phyloP scores from a whole-genome alignment of 2,329 filamentous ascomycete genomes.

The Pezicula radicicola region DNA sequence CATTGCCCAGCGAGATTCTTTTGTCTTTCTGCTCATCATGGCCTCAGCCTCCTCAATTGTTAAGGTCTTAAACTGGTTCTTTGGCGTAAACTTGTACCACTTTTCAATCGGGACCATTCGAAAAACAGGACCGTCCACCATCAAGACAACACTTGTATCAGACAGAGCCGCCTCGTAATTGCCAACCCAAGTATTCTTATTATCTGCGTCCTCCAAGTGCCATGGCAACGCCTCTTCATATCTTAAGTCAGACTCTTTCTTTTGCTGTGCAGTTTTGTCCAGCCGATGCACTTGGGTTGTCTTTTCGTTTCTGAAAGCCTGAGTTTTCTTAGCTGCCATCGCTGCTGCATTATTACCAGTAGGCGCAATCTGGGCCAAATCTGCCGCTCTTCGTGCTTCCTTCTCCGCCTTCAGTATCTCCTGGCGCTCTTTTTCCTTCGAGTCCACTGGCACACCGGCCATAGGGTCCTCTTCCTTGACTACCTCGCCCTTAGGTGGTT shows the following conservation, averaged over 20 bases:
- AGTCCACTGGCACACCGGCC: conserved; percentile 41
- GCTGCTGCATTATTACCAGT: conserved; percentile 54
- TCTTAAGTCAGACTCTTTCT: conserved; percentile 67
- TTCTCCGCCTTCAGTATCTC: conserved; percentile 75
- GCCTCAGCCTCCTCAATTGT: conserved; percentile 84
- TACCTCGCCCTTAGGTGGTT: conserved; percentile 59
- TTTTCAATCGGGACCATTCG: conserved; percentile 91
- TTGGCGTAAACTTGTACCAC: conserved; percentile 85
- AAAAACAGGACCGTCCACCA: conserved; percentile 68
- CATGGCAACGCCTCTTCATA: conserved; percentile 96
- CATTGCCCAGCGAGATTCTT: conserved; percentile 79
- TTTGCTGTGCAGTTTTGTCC: conserved; percentile 68
- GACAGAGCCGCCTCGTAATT: conserved; percentile 88
- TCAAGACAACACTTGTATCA: conserved; percentile 76
- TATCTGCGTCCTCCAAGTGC: conserved; percentile 95
- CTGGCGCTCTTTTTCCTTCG: conserved; percentile 58
- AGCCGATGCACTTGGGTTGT: conserved; percentile 81
- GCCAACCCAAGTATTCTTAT: conserved; percentile 91
- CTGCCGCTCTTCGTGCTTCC: conserved; percentile 80
- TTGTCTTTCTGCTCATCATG: conserved; percentile 74
- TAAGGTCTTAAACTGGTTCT: conserved; percentile 75
- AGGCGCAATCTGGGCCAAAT: conserved; percentile 90
- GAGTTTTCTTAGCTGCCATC: conserved; percentile 30
- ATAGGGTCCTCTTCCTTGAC: conserved; percentile 55
- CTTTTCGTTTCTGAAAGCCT: conserved; percentile 78